Percentiles rank a stretch among this genome's conserved stretches.
phyloP scores from a whole-genome alignment of 371 early-diverging fungal species.

The Ordospora pajunii region DNA sequence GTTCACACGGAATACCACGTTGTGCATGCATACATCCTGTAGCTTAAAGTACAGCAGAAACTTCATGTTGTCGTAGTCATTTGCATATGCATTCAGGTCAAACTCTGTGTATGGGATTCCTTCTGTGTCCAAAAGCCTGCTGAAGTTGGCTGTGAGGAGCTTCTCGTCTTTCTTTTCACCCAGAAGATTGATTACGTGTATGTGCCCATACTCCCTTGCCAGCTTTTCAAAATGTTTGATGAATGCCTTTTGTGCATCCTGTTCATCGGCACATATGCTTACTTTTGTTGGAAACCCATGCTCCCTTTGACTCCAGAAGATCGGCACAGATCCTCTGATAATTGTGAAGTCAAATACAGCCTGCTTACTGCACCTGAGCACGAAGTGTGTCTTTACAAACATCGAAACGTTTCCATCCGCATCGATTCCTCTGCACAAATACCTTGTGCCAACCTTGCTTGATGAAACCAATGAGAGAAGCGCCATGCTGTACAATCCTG shows the following conservation, averaged over 20 bases:
- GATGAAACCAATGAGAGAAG: slow-evolving; percentile 46
- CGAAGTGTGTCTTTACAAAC: slow-evolving; percentile 51
- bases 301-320: slow-evolving; percentile 50
- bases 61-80: slow-evolving; percentile 40
- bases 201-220: slow-evolving; percentile 65
- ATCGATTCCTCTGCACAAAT: slow-evolving; percentile 48
- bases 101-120: slow-evolving; percentile 35
- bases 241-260: slow-evolving; percentile 69
- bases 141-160: slow-evolving; percentile 28
- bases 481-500: slow-evolving; percentile 5
- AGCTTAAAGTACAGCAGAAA: slow-evolving; percentile 25
- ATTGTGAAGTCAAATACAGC: slow-evolving; percentile 29
- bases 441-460: slow-evolving; percentile 51
- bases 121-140: slow-evolving; percentile 10
- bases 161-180: slow-evolving; percentile 62
- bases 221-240: slow-evolving; percentile 71
- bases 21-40: neutral
- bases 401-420: slow-evolving; percentile 50
- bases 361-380: slow-evolving; percentile 1
- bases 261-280: slow-evolving; percentile 63
- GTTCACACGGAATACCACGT: slow-evolving; percentile 43
- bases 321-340: slow-evolving; percentile 48
- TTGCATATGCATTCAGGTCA: slow-evolving; percentile 42
- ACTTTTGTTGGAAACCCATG: slow-evolving; percentile 30
- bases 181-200: slow-evolving; percentile 73